These are phyloP conservation scores for Phytophthora nicotianae DNA, from an alignment of 352 stramenopile species.

Conservation along the genomic window DNA sequence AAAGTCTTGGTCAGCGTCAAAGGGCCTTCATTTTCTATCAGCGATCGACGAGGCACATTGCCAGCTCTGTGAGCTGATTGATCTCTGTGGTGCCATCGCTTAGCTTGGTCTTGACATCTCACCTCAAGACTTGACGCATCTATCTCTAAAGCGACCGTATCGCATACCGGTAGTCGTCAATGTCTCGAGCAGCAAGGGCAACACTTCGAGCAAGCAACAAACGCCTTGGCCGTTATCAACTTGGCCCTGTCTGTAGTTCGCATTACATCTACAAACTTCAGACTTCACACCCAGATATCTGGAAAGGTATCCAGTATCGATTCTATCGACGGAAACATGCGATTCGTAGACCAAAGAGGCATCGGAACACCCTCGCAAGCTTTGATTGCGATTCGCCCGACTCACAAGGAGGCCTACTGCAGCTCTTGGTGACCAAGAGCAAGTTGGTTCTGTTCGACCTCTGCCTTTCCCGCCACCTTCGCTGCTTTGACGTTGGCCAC, in stretches of 20 bases:
- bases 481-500: conserved; percentile 21
- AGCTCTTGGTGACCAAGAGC: too few relatives aligned
- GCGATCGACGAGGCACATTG: conserved; percentile 11
- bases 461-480: conserved; percentile 17
- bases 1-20: conserved; percentile 14
- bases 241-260: too few relatives aligned
- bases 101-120: not conserved
- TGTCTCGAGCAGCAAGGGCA: too few relatives aligned
- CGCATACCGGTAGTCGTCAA: conserved; percentile 29
- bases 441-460: conserved; percentile 12
- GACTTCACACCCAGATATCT: conserved; percentile 7
- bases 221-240: too few relatives aligned
- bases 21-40: conserved; percentile 28
- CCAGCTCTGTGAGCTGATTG: not conserved
- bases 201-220: conserved; percentile 6
- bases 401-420: conserved; percentile 11
- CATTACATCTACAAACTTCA: conserved; percentile 34
- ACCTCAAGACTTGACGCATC: conserved; percentile 22
- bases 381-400: conserved; percentile 1
- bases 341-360: not conserved
- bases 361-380: too few relatives aligned
- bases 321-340: not conserved
- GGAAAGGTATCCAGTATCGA: not conserved
- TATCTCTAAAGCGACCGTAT: conserved; percentile 18
- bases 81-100: conserved; percentile 5